phyloP scores from a whole-genome alignment of 2,329 filamentous ascomycete species.

The Fusarium tuaranense region DNA sequence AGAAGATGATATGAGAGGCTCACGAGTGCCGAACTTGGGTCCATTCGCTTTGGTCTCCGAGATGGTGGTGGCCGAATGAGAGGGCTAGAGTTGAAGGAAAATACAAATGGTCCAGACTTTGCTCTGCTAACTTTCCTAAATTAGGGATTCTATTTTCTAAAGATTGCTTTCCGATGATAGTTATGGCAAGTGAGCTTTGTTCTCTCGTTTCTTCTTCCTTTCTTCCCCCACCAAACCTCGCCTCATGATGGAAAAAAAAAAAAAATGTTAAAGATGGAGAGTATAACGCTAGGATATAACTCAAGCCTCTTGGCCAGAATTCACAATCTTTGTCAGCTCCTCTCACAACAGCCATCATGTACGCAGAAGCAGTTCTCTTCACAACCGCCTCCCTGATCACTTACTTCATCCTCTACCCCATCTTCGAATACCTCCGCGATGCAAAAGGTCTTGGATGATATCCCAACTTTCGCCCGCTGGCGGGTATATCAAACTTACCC shows the following conservation, averaged over 20 bases:
- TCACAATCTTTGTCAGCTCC: not conserved
- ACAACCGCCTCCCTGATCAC: slow-evolving; percentile 15
- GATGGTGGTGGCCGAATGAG: not conserved
- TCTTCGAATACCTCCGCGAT: slow-evolving; percentile 50
- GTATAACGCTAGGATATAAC: slow-evolving; percentile 10
- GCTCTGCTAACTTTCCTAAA: slow-evolving; percentile 12
- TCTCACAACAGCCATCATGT: slow-evolving; percentile 27
- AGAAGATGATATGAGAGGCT: not conserved
- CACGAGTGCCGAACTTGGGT: not conserved
- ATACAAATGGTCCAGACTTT: not conserved
- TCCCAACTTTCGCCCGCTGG: slow-evolving; percentile 38
- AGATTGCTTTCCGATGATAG: not conserved
- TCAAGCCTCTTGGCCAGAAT: not conserved
- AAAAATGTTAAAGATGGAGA: not conserved
- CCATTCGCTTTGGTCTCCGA: not conserved
- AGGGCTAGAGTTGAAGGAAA: not conserved
- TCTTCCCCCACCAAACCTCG: not conserved
- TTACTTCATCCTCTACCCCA: slow-evolving; percentile 34
- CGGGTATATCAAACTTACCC: slow-evolving; percentile 35
- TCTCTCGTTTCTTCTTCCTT: not conserved
- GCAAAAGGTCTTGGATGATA: slow-evolving; percentile 45
- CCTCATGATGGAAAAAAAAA: not conserved
- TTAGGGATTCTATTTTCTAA: not conserved
- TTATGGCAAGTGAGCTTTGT: slow-evolving; percentile 12
- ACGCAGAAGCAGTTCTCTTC: slow-evolving; percentile 26